Evolutionary conservation across 1,284 basidiomycete species (phyloP), one percentile per base, ranked within the genome.

Genomic region (Leccinum fallax): DNA sequence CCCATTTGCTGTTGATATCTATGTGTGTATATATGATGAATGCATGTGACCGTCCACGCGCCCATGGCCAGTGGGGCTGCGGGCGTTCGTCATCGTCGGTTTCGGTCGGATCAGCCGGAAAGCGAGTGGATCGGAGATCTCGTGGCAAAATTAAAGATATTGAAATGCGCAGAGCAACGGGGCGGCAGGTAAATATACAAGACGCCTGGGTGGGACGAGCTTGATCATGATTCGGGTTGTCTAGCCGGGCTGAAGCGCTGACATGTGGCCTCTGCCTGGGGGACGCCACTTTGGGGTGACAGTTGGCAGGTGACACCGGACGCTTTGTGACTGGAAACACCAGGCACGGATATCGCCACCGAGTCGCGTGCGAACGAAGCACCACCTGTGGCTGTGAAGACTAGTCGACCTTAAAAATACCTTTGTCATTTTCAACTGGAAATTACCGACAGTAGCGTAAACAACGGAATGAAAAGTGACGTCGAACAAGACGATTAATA

Each of bases 401-500:
- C 46, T 58, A 64, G 57, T 40, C 60, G 65, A 74, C 71, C 65
- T 75, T 77, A 76, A 72, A 75, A 66, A 63, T 30, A 54, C 55
- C 58, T 70, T 75, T 62, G 61, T 66, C 58, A 57, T 58, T 63
- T 69, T 59, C 56, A 36, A 60, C 60, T 71, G 60, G 61, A 58
- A 59, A 73, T 73, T 65, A 69, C 64, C 62, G 64, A 74, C 60
- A 53, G 62, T 67, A 67, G 62, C 71, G 63, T 73, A 72, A 70
- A 62, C 60, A 48, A 55, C 53, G 36, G 54, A 59, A 64, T 61
- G 49, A 68, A 64, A 62, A 61, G 64, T 69, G 64, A 68, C 63
- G 71, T 69, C 56, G 69, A 65, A 59, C 61, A 49, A 62, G 56
- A 58, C 61, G 46, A 75, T 75, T 76, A 75, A 63, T 73, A 66